Base-by-base conservation (phyloP, 768 basidiomycete species). In the Auriscalpium orientale region DNA sequence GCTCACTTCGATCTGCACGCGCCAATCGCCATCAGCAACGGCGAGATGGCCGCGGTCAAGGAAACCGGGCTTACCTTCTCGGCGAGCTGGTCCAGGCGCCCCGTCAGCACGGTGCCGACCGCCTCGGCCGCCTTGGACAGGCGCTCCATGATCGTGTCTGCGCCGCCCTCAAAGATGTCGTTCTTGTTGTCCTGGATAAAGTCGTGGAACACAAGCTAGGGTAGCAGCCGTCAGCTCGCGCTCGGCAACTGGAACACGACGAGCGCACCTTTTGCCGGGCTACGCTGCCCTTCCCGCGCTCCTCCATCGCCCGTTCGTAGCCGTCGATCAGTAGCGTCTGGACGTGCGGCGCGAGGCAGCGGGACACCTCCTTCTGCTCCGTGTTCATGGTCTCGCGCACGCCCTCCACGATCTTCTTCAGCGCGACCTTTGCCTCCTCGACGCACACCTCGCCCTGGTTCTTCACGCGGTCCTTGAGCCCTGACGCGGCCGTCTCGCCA, bases 281-380 rank as follows among this genome's bases (percentile, higher is more conserved):
- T 5, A 84, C 81, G 55, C 79, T 80, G 10, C 83, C 83, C 16
- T 38, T 69, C 2, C 83, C 84, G 43, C 74, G 65, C 60, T 84
- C 80, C 51, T 74, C 68, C 76, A 81, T 78, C 0, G 83, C 82
- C 2, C 58, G 68, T 51, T 79, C 66, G 62, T 85, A 85, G 0
- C 79, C 81, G 8, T 77, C 74, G 10, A 70, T 22, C 11, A 84
- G 71, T 59, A 79, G 75, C 10, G 64, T 64, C 58, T 81, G 79
- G 12, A 85, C 76, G 62, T 82, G 78, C 15, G 82, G 82, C 11
- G 80, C 74, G 56, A 85, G 70, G 59, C 73, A 78, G 18, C 82
- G 72, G 0, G 82, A 83, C 7, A 81, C 70, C 52, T 83, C 80
- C 67, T 84, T 84, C 67, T 84, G 83, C 58, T 82, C 72, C 15